Base-by-base conservation (phyloP, 169 alveolate species). In the Plasmodium sp. region DNA sequence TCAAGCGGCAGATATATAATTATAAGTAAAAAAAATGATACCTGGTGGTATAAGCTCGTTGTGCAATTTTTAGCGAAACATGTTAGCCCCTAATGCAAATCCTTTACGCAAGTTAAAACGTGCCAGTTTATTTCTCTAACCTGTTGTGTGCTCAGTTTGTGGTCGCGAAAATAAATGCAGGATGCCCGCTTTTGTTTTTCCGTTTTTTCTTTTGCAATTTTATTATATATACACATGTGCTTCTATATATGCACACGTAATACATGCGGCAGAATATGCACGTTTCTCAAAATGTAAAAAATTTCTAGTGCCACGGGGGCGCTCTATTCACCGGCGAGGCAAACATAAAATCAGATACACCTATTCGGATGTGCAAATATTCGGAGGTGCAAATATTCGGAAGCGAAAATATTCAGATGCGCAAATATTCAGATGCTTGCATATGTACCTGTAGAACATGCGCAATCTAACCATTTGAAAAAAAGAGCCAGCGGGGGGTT, bases 381-480 rank as follows among this genome's bases (percentile, higher is more conserved):
- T 75, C 27, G 16, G 36, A 27, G 1, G 33, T 5, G 31, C 9
- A 75, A 22, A 22, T 48, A 48, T 48, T 48, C n/a, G n/a, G 58
- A 48, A 10, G 58, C 6, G n/a, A 14, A 75, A 75, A 75, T 27
- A 75, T 27, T 75, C 27, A 12, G 36, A 27, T 7, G 33, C 7
- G 31, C 22, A 75, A 81, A 81, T 41, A 82, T 22, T 51, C 22
- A 82, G 39, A 82, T 22, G 67, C 12, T 33, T 41, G n/a, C 36
- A 82, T 80, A 18, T 80, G 12, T 48, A 80, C 72, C 48, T 80
- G 72, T 36, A 79, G 5, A 39, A 81, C 34, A 82, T 81, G 43
- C n/a, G 41, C 41, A 31, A 14, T 82, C 16, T 39, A 82, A 31
- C 36, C 41, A 67, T 51, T 82, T 54, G 43, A 39, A 27, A 82